These are phyloP conservation scores for Fusarium sp. DNA, from an alignment of 2,329 filamentous ascomycete species.

Conservation along the genomic window DNA sequence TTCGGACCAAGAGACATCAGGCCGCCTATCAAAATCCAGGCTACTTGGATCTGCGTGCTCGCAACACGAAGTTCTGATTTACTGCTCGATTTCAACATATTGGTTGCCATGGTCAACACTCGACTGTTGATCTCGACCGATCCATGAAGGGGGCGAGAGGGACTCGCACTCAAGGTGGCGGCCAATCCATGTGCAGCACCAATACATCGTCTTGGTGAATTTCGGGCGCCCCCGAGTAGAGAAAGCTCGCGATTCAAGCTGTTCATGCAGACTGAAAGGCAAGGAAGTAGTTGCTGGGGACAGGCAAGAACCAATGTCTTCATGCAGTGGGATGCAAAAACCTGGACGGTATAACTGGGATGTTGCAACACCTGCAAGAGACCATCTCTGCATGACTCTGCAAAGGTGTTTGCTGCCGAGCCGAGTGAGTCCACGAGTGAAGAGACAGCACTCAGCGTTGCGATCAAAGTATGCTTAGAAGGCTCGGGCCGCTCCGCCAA, in stretches of 20 bases:
- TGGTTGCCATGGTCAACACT: conserved; percentile 90
- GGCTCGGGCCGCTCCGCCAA: conserved; percentile 89
- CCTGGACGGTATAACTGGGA: conserved; percentile 94
- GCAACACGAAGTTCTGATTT: conserved; percentile 91
- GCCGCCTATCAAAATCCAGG: conserved; percentile 96
- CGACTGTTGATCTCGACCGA: conserved; percentile 95
- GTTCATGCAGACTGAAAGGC: conserved; percentile 96
- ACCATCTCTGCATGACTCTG: conserved; percentile 86
- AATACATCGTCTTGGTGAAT: conserved; percentile 84
- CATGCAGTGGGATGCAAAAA: conserved; percentile 87
- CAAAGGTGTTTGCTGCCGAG: conserved; percentile 81
- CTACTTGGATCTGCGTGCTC: conserved; percentile 95
- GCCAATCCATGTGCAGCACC: conserved; percentile 94
- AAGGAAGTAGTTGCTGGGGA: conserved; percentile 89
- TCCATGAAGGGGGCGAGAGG: conserved; percentile 87
- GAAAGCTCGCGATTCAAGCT: conserved; percentile 88
- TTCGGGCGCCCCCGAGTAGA: conserved; percentile 77
- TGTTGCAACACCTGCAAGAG: conserved; percentile 92
- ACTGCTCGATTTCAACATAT: conserved; percentile 89
- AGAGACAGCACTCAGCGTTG: conserved; percentile 80
- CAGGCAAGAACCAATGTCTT: conserved; percentile 90
- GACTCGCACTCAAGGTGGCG: conserved; percentile 89
- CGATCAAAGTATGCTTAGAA: conserved; percentile 84
- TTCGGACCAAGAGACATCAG: conserved; percentile 97
- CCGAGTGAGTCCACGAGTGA: conserved; percentile 83